Conservation (phyloP, 1,284 basidiomycete species). For the Ceratobasidium sp. region DNA sequence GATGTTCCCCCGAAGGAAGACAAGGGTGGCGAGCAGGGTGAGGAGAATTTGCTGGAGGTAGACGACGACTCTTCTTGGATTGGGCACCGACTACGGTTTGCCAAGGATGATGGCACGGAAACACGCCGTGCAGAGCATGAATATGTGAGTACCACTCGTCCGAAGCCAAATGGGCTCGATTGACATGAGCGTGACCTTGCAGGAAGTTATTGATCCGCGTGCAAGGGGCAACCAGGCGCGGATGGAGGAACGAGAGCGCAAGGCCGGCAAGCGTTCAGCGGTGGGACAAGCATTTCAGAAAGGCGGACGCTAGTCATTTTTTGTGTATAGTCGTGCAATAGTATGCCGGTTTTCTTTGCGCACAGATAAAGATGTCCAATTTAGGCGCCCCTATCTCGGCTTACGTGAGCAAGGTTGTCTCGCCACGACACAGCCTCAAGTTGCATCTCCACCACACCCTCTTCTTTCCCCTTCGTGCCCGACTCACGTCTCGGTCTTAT, state of each 20-base stretch:
- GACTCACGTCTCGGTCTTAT: neutral
- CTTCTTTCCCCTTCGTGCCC: neutral
- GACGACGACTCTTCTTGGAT: slow-evolving; percentile 84
- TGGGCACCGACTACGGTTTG: slow-evolving; percentile 75
- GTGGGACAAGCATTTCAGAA: slow-evolving; percentile 41
- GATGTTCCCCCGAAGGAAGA: slow-evolving; percentile 46
- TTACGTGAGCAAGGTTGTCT: slow-evolving; percentile 18
- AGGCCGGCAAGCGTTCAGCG: slow-evolving; percentile 47
- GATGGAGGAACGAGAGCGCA: slow-evolving; percentile 75
- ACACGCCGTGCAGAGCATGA: slow-evolving; percentile 82
- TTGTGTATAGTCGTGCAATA: slow-evolving; percentile 10
- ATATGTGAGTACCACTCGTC: slow-evolving; percentile 58
- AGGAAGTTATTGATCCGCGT: slow-evolving; percentile 79
- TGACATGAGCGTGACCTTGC: neutral
- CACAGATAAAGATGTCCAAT: neutral
- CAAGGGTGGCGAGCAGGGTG: slow-evolving; percentile 29
- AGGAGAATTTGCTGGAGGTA: slow-evolving; percentile 61
- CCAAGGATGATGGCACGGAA: slow-evolving; percentile 73
- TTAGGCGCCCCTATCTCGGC: slow-evolving; percentile 10
- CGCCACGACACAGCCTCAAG: slow-evolving; percentile 29
- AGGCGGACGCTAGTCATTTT: slow-evolving; percentile 23
- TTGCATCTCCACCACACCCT: slow-evolving; percentile 25
- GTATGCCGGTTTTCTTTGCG: neutral
- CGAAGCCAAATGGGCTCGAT: neutral
- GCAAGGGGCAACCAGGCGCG: slow-evolving; percentile 69